Evolutionary conservation across 2,329 filamentous ascomycete genomes (phyloP).

Genomic region (Exophiala aquamarina): DNA sequence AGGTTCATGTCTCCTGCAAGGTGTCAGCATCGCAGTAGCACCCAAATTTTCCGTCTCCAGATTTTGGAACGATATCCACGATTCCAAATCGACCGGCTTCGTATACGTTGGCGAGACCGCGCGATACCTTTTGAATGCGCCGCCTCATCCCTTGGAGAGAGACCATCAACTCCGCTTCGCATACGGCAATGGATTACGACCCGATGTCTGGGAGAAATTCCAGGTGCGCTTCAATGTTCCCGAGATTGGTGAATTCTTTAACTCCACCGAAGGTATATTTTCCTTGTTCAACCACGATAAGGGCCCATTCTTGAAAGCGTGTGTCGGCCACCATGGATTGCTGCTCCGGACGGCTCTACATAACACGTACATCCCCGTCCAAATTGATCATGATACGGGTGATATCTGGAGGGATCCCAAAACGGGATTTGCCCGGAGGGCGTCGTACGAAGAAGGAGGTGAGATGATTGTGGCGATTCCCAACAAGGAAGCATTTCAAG

Average conservation of each 20-base stretch:
- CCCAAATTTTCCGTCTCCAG: slow-evolving; percentile 33
- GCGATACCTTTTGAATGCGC: slow-evolving; percentile 48
- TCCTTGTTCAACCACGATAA: slow-evolving; percentile 59
- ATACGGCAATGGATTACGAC: slow-evolving; percentile 49
- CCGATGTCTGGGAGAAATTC: slow-evolving; percentile 51
- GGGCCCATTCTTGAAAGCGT: slow-evolving; percentile 62
- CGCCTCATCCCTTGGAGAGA: slow-evolving; percentile 45
- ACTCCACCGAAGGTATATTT: slow-evolving; percentile 72
- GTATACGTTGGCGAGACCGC: slow-evolving; percentile 55
- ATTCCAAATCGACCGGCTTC: slow-evolving; percentile 55
- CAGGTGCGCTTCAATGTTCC: slow-evolving; percentile 37
- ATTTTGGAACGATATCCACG: slow-evolving; percentile 30
- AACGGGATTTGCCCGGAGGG: slow-evolving; percentile 66
- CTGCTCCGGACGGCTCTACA: slow-evolving; percentile 55
- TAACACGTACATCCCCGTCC: slow-evolving; percentile 64
- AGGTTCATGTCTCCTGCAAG: slow-evolving; percentile 55
- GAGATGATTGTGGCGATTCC: slow-evolving; percentile 72
- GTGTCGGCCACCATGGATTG: slow-evolving; percentile 70
- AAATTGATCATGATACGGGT: slow-evolving; percentile 66
- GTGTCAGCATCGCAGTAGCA: slow-evolving; percentile 43
- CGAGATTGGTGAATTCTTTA: slow-evolving; percentile 73
- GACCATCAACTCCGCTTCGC: slow-evolving; percentile 46
- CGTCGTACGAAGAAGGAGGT: slow-evolving; percentile 67
- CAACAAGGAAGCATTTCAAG: slow-evolving; percentile 68
- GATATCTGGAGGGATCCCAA: slow-evolving; percentile 65